phyloP scores from a whole-genome alignment of 2,329 filamentous ascomycete species.

The Seiridium cupressi region DNA sequence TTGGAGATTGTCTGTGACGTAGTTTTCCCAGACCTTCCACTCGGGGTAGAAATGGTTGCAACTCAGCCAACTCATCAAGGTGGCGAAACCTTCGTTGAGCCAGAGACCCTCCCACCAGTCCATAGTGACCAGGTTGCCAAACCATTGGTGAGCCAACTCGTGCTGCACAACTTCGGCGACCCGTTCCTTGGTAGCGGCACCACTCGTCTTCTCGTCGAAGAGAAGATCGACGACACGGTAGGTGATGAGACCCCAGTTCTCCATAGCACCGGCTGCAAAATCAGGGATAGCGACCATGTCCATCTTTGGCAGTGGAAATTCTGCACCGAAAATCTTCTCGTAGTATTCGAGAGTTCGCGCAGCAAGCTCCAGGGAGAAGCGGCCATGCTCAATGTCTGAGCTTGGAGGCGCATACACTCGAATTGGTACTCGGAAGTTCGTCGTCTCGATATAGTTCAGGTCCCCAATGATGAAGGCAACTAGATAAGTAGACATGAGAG shows the following conservation, averaged over 20 bases:
- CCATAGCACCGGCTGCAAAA: conserved; percentile 94
- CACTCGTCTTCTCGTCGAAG: conserved; percentile 87
- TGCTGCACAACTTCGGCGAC: conserved; percentile 96
- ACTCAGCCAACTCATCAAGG: conserved; percentile 78
- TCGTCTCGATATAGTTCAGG: conserved; percentile 90
- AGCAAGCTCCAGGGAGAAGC: conserved; percentile 86
- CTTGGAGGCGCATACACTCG: conserved; percentile 92
- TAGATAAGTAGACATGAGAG: conserved; percentile 94
- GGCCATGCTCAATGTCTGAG: conserved; percentile 85
- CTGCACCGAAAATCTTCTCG: conserved; percentile 87
- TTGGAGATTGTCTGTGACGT: conserved; percentile 90
- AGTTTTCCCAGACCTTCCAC: conserved; percentile 97
- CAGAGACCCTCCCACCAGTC: conserved; percentile 98
- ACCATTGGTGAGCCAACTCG: conserved; percentile 97
- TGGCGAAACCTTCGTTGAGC: conserved; percentile 92
- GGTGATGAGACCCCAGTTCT: conserved; percentile 96
- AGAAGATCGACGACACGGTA: conserved; percentile 91
- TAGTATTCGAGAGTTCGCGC: conserved; percentile 91
- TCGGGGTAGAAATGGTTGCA: conserved; percentile 95
- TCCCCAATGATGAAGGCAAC: conserved; percentile 92
- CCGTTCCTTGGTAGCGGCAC: conserved; percentile 85
- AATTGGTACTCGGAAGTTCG: conserved; percentile 85
- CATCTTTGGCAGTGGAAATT: conserved; percentile 90
- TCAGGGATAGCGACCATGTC: conserved; percentile 96
- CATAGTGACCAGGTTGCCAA: conserved; percentile 96